A percentile compares a stretch with the other conserved stretches of the same genome.
Evolutionary conservation across 331 rosid species (phyloP).

Genomic region (Malus hybrid): DNA sequence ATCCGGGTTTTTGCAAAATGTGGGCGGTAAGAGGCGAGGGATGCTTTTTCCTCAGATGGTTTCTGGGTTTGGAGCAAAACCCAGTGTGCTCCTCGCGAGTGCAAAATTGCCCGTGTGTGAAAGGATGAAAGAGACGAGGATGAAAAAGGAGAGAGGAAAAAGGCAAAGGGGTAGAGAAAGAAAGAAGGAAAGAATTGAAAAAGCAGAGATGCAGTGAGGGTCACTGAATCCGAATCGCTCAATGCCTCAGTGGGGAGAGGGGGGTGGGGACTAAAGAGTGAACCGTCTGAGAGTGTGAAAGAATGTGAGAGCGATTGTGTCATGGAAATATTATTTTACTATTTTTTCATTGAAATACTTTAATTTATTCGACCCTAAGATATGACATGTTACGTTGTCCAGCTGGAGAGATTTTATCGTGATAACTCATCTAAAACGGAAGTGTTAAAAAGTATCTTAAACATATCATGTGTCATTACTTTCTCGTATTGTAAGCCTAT

Average conservation of each 20-base stretch:
- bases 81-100: slow-evolving; percentile 12
- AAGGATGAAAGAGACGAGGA: slow-evolving; percentile 19
- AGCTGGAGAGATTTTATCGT: no score
- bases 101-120: slow-evolving; percentile 4
- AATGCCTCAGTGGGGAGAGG: slow-evolving; percentile 26
- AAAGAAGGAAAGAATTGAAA: background rate
- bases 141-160: background rate
- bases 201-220: background rate
- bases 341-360: background rate
- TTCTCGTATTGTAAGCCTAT: no score
- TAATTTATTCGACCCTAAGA: background rate
- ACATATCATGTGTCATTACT: no score
- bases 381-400: no score
- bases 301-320: background rate
- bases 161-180: background rate
- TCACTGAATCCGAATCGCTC: background rate
- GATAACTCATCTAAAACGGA: no score
- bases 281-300: background rate
- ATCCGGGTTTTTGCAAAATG: background rate
- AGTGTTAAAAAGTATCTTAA: no score
- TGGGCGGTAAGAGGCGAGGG: background rate
- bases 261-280: background rate
- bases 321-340: background rate
- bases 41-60: background rate
- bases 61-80: slow-evolving; percentile 11